Conservation (phyloP, 2,329 filamentous ascomycete species). For the Hymenotorrendiella dingleyae region DNA sequence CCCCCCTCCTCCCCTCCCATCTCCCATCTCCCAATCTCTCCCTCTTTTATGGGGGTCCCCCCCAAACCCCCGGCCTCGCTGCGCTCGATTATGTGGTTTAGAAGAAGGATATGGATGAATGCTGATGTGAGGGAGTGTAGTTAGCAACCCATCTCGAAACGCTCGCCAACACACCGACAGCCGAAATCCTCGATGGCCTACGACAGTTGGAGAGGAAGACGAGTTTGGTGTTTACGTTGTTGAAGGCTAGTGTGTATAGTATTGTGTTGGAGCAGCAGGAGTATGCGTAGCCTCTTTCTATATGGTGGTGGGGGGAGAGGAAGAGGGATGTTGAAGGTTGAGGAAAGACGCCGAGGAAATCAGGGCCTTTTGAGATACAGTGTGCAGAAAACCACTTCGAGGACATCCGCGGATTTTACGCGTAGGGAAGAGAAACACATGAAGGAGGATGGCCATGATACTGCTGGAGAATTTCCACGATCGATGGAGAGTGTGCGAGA, state of each 20-base stretch:
- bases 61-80: neutral
- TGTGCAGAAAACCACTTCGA: too few relatives aligned
- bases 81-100: too few relatives aligned
- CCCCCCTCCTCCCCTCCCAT: neutral
- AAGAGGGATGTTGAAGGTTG: conserved; percentile 1
- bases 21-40: neutral
- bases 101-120: too few relatives aligned
- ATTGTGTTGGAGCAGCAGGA: conserved; percentile 98
- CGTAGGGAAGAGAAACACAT: too few relatives aligned
- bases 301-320: conserved; percentile 1
- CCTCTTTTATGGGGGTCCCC: too few relatives aligned
- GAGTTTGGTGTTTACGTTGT: conserved; percentile 84
- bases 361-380: too few relatives aligned
- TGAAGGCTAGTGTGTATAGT: conserved; percentile 97
- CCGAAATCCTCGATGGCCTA: conserved; percentile 79
- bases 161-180: conserved; percentile 65
- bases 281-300: too few relatives aligned
- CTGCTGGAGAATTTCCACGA: too few relatives aligned
- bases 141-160: conserved; percentile 54
- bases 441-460: too few relatives aligned
- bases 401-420: too few relatives aligned
- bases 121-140: conserved; percentile 33
- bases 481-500: too few relatives aligned
- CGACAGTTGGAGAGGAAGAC: conserved; percentile 90
- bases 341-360: neutral